Percentiles rank a stretch among this genome's conserved stretches.
Evolutionary conservation across 345 rosid species (phyloP).

Genomic region (Rhizophora mangle): DNA sequence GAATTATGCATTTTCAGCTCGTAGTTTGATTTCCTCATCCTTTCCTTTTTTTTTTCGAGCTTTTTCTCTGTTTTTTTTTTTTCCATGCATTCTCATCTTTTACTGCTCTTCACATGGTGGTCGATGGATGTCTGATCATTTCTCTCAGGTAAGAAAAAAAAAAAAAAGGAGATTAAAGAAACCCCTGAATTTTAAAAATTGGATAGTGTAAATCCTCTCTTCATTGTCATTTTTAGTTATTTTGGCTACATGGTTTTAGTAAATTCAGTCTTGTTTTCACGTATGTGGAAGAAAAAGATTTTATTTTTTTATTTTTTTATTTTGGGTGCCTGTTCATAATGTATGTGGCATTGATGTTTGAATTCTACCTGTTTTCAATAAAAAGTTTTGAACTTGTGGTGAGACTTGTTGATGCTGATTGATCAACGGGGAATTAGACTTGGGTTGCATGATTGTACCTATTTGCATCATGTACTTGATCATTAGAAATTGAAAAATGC

Average conservation of each 20-base stretch:
- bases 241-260: neutral
- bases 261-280: neutral
- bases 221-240: neutral
- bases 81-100: neutral
- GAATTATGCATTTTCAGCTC: conserved; percentile 19
- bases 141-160: neutral
- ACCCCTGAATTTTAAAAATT: neutral
- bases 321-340: neutral
- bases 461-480: neutral
- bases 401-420: neutral
- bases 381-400: neutral
- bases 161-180: neutral
- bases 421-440: neutral
- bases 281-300: too few species aligned
- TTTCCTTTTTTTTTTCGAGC: neutral
- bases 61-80: neutral
- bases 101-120: neutral
- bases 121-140: neutral
- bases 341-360: neutral
- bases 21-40: conserved; percentile 32
- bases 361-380: neutral
- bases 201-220: neutral
- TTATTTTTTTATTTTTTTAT: neutral
- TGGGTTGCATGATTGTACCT: neutral
- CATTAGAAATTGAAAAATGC: neutral